Evolutionary conservation across 257 asterid genomes (phyloP), one percentile per base, ranked within the genome.

Genomic region (Fraxinus cuspidata): DNA sequence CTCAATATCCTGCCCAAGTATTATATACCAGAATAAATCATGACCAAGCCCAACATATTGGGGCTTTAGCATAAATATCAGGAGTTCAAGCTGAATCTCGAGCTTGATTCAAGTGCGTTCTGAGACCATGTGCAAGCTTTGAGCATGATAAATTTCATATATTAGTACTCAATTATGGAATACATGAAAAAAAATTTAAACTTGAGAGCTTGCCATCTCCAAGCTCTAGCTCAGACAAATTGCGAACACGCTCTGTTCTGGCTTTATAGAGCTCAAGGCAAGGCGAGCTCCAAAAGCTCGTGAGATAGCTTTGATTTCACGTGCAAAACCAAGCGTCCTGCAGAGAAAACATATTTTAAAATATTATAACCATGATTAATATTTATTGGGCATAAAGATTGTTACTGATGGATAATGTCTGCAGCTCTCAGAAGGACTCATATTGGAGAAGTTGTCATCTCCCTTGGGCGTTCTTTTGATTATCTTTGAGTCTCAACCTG

Each of bases 401-500:
- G 12, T 21, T 58, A 7, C 15, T 19, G 81, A 74, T 35, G 72
- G 65, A 75, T 82, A n/a, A 35, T 81, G 47, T 47, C 35, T 86
- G 69, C 90, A 92, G 97, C 84, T 92, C 82, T 90, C 93, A 70
- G 93, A 90, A 70, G 92, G 96, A 72, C 88, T 92, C 29, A 63
- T 92, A 65, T 81, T 92, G 76, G 97, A 92, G 73, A 92, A 92
- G 84, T 87, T 84, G 31, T 81, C 94, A 79, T 89, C 94, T 67
- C 91, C 97, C 0, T 74, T 92, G 71, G 96, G 97, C 11, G 97
- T 92, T 80, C 90, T 90, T 53, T 81, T 92, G 75, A 90, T 92
- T 73, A 90, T 92, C 51, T 92, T 92, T 71, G 97, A 92, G 88
- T 90, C 97, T 15, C 93, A 96, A 37, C 97, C 97, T 3, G 97